Conservation (phyloP, 352 stramenopile species). For the Phytophthora nicotianae region DNA sequence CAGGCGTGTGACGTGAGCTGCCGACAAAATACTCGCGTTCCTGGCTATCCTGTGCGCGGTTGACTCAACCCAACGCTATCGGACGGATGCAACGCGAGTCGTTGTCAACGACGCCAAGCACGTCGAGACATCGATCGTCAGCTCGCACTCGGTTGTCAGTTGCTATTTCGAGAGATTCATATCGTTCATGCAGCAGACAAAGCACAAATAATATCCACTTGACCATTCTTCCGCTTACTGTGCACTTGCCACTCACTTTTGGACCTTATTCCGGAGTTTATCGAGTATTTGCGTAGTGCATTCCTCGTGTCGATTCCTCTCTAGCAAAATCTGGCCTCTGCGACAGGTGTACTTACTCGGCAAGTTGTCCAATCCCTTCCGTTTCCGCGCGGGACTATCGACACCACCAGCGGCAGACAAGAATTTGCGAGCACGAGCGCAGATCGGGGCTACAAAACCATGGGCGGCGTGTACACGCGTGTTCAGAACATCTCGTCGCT, state of each 20-base stretch:
- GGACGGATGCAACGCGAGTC: background rate
- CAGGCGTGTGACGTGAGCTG: slow-evolving; percentile 6
- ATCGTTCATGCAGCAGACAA: too few species aligned
- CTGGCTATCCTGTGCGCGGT: background rate
- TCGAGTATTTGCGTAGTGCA: background rate
- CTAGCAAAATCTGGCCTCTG: slow-evolving; percentile 31
- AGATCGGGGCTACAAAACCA: slow-evolving; percentile 15
- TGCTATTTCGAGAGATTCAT: slow-evolving; percentile 16
- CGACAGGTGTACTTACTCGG: slow-evolving; percentile 30
- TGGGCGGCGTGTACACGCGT: slow-evolving; percentile 74
- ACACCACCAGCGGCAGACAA: background rate
- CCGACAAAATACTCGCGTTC: background rate
- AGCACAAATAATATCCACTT: slow-evolving; percentile 18
- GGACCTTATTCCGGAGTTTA: background rate
- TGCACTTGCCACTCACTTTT: background rate
- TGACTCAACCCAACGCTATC: slow-evolving; percentile 4
- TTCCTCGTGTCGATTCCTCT: slow-evolving; percentile 16
- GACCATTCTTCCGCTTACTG: slow-evolving; percentile 3
- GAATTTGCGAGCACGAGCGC: slow-evolving; percentile 8
- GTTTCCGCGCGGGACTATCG: background rate
- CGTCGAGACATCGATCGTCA: slow-evolving; percentile 10
- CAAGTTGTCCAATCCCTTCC: background rate
- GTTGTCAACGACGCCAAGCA: slow-evolving; percentile 7
- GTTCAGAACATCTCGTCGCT: slow-evolving; percentile 57
- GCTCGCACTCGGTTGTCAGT: slow-evolving; percentile 10